Evolutionary conservation across 2,329 filamentous ascomycete species (phyloP).

Genomic region (Fusarium dimerum): DNA sequence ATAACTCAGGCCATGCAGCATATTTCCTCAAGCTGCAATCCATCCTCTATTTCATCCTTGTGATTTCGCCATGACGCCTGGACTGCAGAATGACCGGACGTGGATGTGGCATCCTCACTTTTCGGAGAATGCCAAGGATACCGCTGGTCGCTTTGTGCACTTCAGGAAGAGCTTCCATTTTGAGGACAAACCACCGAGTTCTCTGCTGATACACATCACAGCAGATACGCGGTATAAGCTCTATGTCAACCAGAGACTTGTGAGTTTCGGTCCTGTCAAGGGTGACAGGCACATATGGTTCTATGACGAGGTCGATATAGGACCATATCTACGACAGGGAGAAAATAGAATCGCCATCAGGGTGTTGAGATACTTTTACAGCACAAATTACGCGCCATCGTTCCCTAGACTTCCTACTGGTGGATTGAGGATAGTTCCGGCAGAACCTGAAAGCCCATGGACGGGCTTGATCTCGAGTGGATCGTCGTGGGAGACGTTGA

Average conservation of each 20-base stretch:
- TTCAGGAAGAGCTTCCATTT: slow-evolving; percentile 9
- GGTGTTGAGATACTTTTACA: slow-evolving; percentile 21
- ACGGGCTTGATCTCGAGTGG: too few relatives aligned
- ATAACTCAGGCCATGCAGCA: too few relatives aligned
- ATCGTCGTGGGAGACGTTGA: background rate
- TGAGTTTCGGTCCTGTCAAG: slow-evolving; percentile 22
- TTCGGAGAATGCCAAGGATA: slow-evolving; percentile 4
- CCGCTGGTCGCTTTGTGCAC: slow-evolving; percentile 14
- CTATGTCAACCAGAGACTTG: slow-evolving; percentile 15
- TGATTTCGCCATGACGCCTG: too few relatives aligned
- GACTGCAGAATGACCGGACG: slow-evolving; percentile 1
- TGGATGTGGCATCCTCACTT: slow-evolving; percentile 23
- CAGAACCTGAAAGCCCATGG: too few relatives aligned
- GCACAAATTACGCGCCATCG: slow-evolving; percentile 9
- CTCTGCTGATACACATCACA: slow-evolving; percentile 15
- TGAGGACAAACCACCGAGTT: background rate
- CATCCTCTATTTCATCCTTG: too few relatives aligned
- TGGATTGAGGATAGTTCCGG: slow-evolving; percentile 7
- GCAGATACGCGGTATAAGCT: slow-evolving; percentile 26
- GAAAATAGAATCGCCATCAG: slow-evolving; percentile 12
- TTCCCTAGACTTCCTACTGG: slow-evolving; percentile 16
- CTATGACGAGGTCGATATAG: slow-evolving; percentile 24
- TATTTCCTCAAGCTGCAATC: too few relatives aligned
- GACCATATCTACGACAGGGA: slow-evolving; percentile 11
- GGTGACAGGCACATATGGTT: slow-evolving; percentile 22